Conservation (phyloP, 257 asterid species). For the Capsicum pubescens region DNA sequence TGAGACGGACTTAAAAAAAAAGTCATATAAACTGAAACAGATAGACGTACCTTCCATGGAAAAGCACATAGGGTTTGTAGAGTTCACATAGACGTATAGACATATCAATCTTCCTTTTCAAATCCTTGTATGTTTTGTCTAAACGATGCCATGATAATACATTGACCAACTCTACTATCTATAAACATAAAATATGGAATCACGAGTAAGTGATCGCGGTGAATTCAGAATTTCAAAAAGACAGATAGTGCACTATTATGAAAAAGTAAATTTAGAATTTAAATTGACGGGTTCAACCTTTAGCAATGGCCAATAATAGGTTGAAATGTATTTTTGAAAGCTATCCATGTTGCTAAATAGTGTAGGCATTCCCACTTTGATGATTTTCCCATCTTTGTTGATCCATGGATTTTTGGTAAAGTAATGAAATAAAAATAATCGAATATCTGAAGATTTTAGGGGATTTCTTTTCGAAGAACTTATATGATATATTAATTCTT, state of each 20-base stretch:
- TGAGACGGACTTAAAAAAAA: too few relatives aligned
- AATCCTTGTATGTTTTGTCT: slow-evolving; percentile 33
- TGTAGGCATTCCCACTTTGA: slow-evolving; percentile 33
- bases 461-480: slow-evolving; percentile 61
- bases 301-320: slow-evolving; percentile 50
- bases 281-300: slow-evolving; percentile 36
- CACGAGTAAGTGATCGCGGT: too few relatives aligned
- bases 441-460: slow-evolving; percentile 36
- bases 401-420: slow-evolving; percentile 49
- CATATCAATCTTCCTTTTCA: slow-evolving; percentile 43
- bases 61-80: slow-evolving; percentile 59
- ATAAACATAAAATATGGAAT: neutral
- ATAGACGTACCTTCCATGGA: slow-evolving; percentile 54
- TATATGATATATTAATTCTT: slow-evolving; percentile 49
- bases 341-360: slow-evolving; percentile 48
- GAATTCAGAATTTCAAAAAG: too few relatives aligned
- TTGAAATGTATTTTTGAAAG: slow-evolving; percentile 53
- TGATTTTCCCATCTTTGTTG: slow-evolving; percentile 41
- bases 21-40: too few relatives aligned
- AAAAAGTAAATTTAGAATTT: too few relatives aligned
- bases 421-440: slow-evolving; percentile 35
- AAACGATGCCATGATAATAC: slow-evolving; percentile 44
- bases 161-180: slow-evolving; percentile 51
- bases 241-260: too few relatives aligned
- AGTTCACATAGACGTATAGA: slow-evolving; percentile 49